Conservation (phyloP, 2,329 filamentous ascomycete species). For the Fusarium sp. region DNA sequence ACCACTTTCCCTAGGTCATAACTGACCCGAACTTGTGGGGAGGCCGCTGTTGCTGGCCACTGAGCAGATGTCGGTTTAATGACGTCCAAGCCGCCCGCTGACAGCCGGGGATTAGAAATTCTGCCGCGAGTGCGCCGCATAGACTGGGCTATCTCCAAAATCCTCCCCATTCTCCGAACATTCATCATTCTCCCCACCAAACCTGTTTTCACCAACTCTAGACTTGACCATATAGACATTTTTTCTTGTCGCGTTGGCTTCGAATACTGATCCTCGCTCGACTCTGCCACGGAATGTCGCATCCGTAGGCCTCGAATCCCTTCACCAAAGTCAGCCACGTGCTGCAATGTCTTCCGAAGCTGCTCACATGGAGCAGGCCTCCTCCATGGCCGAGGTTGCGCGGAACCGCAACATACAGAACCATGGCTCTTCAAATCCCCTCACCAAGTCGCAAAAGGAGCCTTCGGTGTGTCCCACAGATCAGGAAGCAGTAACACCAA, state of each 20-base stretch:
- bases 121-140: slow-evolving; percentile 38
- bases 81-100: slow-evolving; percentile 44
- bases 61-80: slow-evolving; percentile 41
- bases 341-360: slow-evolving; percentile 65
- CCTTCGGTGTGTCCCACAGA: slow-evolving; percentile 62
- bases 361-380: slow-evolving; percentile 66
- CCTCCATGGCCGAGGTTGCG: slow-evolving; percentile 65
- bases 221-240: not conserved
- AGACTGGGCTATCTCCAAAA: slow-evolving; percentile 36
- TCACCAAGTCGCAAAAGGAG: slow-evolving; percentile 46
- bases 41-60: slow-evolving; percentile 9
- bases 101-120: slow-evolving; percentile 42
- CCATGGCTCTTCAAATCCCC: slow-evolving; percentile 39
- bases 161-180: slow-evolving; percentile 28
- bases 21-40: slow-evolving; percentile 27
- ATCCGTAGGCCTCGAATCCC: slow-evolving; percentile 33
- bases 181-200: slow-evolving; percentile 18
- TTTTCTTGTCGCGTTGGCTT: slow-evolving; percentile 14
- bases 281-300: slow-evolving; percentile 42
- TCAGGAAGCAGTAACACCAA: slow-evolving; percentile 57
- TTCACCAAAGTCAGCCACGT: slow-evolving; percentile 41
- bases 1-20: slow-evolving; percentile 29
- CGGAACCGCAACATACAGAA: slow-evolving; percentile 49
- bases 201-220: slow-evolving; percentile 11
- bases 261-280: slow-evolving; percentile 1